Evolutionary conservation across 495 filamentous ascomycete genomes (phyloP).

Genomic region (Daldinia childiae): DNA sequence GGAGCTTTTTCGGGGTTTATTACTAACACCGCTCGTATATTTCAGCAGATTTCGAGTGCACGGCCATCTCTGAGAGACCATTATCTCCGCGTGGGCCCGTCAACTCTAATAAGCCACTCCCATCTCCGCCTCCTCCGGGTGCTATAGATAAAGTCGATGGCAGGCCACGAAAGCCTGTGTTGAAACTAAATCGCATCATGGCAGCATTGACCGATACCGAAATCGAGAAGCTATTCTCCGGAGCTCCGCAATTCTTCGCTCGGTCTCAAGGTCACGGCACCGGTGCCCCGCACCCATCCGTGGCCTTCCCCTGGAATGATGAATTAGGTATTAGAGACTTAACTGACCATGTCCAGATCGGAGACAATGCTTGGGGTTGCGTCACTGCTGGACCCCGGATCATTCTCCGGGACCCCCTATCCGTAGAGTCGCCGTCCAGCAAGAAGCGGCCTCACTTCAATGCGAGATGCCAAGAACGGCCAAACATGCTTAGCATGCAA

Average conservation of each 20-base stretch:
- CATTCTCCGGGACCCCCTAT: slow-evolving; percentile 53
- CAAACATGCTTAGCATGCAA: slow-evolving; percentile 79
- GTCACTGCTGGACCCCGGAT: slow-evolving; percentile 63
- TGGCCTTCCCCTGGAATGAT: slow-evolving; percentile 76
- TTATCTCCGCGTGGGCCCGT: slow-evolving; percentile 51
- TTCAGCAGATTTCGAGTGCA: slow-evolving; percentile 34
- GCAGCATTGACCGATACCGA: slow-evolving; percentile 67
- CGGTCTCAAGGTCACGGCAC: slow-evolving; percentile 62
- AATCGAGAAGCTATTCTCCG: slow-evolving; percentile 75
- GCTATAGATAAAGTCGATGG: slow-evolving; percentile 53
- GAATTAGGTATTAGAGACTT: slow-evolving; percentile 68
- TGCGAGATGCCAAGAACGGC: slow-evolving; percentile 66
- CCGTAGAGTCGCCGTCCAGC: slow-evolving; percentile 46
- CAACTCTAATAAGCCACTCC: slow-evolving; percentile 62
- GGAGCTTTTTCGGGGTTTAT: background rate
- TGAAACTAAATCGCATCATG: slow-evolving; percentile 64
- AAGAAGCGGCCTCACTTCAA: slow-evolving; percentile 66
- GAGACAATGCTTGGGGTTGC: slow-evolving; percentile 63
- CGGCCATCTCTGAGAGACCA: slow-evolving; percentile 43
- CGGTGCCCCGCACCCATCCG: slow-evolving; percentile 68
- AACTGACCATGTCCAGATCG: slow-evolving; percentile 67
- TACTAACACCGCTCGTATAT: slow-evolving; percentile 13
- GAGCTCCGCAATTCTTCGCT: slow-evolving; percentile 78
- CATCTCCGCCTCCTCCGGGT: slow-evolving; percentile 59
- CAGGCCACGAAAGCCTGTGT: slow-evolving; percentile 51